Base-by-base conservation (phyloP, 2,329 filamentous ascomycete species). In the Pseudogymnoascus sp. region DNA sequence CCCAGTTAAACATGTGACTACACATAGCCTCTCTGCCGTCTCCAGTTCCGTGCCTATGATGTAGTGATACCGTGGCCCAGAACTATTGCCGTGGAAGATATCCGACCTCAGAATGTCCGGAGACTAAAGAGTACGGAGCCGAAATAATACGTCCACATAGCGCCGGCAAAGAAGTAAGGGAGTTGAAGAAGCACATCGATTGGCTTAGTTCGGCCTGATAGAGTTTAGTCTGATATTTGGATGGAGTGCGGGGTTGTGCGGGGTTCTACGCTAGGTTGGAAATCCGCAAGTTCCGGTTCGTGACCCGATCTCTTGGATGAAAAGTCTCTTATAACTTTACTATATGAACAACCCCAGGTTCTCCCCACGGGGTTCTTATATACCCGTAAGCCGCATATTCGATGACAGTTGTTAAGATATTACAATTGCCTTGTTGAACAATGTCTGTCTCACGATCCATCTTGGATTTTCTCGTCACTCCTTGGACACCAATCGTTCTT, bases 401-500 rank as follows among this genome's bases (percentile, higher is more conserved):
- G 10, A 56, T 56, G n/a, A 56, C 50, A 56, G n/a, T 14, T 22
- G n/a, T n/a, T 33, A 56, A 56, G 7, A 33, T 14, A 7, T 22
- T 56, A 56, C 11, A 26, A 33, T 56, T 56, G n/a, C 10, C 35
- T 16, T n/a, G 38, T 38, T 43, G 11, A 41, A 60, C 61, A 75
- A 60, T 60, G 59, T 60, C 35, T 14, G 19, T 60, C 59, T 40
- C 59, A 40, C 12, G 74, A 74, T 72, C 74, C 6, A 67, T 78
- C 65, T 43, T 73, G 43, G 72, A 76, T 64, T 65, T 76, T 26
- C 50, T 79, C 22, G 63, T 78, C 22, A 79, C 81, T 2, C 79
- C 80, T n/a, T 83, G 78, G 78, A 72, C 77, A 1, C 69, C 82
- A 14, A 75, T 74, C 2, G 71, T 77, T 0, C 76, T 82, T n/a